Evolutionary conservation across 2,329 filamentous ascomycete species (phyloP), one percentile per base, ranked within the genome.

Genomic region (Ophiostoma sp.): DNA sequence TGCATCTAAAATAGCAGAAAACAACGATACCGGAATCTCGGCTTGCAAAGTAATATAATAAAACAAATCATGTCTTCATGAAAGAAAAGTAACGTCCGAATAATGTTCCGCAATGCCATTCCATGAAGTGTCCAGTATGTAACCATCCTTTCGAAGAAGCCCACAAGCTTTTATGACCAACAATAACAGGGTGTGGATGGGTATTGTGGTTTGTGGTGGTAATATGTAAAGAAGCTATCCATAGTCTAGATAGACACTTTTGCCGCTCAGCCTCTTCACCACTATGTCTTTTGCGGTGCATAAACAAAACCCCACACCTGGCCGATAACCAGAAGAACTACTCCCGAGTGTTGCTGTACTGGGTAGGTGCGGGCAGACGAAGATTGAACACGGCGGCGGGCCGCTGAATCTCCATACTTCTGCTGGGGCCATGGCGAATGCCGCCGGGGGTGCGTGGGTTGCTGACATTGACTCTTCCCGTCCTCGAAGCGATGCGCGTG

Each of bases 361-460:
- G 35, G 17, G 13, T 15, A 39, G 62, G 20, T 1, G 33, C 11
- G 20, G 62, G 62, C 62, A 81, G 75, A 27, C 77, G 77, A 27
- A 81, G 73, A 64, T 77, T 74, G 20, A 74, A 71, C 1, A 70
- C 73, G 64, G 80, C 67, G 0, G 76, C 73, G 0, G 82, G 82
- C 52, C 86, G 79, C 36, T 82, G 77, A 62, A 88, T 83, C 72
- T 88, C 86, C 74, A 87, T 74, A 75, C 86, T 88, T 69, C 86
- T 78, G 73, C 85, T 87, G 1, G 85, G 83, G 70, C 86, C 82
- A 27, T 83, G 76, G 17, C 84, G 79, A 0, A 62, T 35, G 2
- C 81, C 82, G 3, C 85, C 85, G 0, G 86, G 85, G 0, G 85
- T 87, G 62, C 83, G 78, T 1, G 86, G 86, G 70, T 87, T 85